These are phyloP conservation scores for Croton laevigatus DNA, from an alignment of 441 rosid species.

Conservation along the genomic window DNA sequence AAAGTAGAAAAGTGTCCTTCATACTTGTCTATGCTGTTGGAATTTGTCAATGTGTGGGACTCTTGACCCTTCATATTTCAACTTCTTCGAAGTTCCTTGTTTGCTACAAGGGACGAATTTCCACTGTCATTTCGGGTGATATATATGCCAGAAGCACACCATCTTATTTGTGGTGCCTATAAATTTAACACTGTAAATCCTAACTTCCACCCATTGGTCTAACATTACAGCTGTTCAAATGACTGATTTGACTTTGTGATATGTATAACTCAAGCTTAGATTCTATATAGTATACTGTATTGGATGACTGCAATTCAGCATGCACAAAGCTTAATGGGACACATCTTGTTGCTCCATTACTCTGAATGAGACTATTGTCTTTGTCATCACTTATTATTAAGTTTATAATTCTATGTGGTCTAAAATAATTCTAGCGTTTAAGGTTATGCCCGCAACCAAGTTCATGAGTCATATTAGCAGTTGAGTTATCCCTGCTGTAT, in stretches of 20 bases:
- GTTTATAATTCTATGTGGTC: background rate
- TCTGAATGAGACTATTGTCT: background rate
- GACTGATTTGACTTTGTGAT: background rate
- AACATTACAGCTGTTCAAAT: background rate
- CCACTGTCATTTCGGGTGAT: background rate
- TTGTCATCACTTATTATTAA: background rate
- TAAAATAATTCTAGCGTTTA: background rate
- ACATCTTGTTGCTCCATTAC: no score
- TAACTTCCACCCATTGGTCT: background rate
- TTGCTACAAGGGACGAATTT: background rate
- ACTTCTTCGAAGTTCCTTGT: background rate
- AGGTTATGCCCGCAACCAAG: background rate
- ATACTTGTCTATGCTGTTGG: background rate
- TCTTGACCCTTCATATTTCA: background rate
- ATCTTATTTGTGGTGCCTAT: background rate
- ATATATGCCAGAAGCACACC: background rate
- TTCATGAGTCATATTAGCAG: background rate
- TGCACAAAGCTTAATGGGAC: no score
- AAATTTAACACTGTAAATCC: background rate
- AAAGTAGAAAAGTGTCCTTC: background rate
- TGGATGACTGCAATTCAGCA: background rate
- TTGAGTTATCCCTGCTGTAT: background rate
- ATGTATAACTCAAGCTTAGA: background rate
- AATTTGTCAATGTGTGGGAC: background rate
- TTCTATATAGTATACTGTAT: background rate